Conservation (phyloP, 176 grass and related monocot genomes). For the Oropetium thomaeum region DNA sequence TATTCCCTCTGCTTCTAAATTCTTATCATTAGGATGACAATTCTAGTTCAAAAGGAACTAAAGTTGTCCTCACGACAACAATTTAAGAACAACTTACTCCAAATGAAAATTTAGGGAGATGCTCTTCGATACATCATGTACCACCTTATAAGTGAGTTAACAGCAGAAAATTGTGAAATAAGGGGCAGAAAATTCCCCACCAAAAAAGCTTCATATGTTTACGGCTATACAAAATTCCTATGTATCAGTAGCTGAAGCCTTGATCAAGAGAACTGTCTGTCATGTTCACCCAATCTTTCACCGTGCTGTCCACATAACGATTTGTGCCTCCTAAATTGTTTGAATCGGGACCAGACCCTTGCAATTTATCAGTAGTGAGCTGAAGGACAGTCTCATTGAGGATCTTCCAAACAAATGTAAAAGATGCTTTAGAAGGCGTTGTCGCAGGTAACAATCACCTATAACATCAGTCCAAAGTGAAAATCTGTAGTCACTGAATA, state of each 20-base stretch:
- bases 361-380: neutral
- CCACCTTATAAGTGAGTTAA: neutral
- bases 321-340: neutral
- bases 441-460: neutral
- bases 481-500: neutral
- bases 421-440: neutral
- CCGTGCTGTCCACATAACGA: neutral
- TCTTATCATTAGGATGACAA: no score
- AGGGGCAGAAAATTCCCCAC: neutral
- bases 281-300: neutral
- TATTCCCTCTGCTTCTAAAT: neutral
- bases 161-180: neutral
- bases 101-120: neutral
- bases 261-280: neutral
- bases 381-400: neutral
- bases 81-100: neutral
- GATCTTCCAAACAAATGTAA: neutral
- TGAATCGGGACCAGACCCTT: neutral
- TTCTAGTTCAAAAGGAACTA: no score
- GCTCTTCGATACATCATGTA: constrained; percentile 24
- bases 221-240: neutral
- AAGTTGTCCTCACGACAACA: no score
- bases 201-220: neutral
- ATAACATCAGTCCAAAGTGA: constrained; percentile 6
- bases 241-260: neutral